phyloP scores from a whole-genome alignment of 2,329 filamentous ascomycete species.

The Arthrocladium fulminans region DNA sequence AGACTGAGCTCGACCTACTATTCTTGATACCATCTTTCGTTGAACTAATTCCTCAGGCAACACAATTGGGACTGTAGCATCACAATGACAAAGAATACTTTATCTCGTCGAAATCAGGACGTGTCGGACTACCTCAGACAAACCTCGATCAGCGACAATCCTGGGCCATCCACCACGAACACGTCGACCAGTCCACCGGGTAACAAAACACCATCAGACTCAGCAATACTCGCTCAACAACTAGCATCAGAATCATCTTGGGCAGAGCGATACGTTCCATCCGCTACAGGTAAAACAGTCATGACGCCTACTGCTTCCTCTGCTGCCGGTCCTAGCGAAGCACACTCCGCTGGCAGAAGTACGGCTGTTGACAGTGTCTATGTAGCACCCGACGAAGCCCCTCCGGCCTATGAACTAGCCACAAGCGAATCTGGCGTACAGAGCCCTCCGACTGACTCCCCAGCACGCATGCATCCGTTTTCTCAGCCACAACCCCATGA shows the following conservation, averaged over 20 bases:
- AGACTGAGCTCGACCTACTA: too few relatives aligned
- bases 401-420: constrained; percentile 6
- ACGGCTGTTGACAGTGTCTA: neutral
- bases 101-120: constrained; percentile 2
- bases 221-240: constrained; percentile 6
- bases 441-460: neutral
- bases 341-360: neutral
- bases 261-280: constrained; percentile 7
- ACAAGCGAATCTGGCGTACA: neutral
- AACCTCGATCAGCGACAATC: neutral
- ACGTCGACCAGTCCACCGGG: neutral
- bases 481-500: neutral
- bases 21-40: too few relatives aligned
- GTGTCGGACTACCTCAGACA: constrained; percentile 6
- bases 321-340: neutral
- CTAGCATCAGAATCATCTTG: constrained; percentile 9
- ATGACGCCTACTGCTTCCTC: constrained; percentile 4
- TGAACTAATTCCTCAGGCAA: neutral
- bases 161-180: neutral
- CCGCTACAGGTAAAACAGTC: neutral
- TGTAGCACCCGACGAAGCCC: neutral
- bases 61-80: neutral
- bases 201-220: neutral
- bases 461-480: neutral
- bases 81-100: constrained; percentile 2